Base-by-base conservation (phyloP, 2,329 filamentous ascomycete species). In the Neodidymelliopsis sp. region DNA sequence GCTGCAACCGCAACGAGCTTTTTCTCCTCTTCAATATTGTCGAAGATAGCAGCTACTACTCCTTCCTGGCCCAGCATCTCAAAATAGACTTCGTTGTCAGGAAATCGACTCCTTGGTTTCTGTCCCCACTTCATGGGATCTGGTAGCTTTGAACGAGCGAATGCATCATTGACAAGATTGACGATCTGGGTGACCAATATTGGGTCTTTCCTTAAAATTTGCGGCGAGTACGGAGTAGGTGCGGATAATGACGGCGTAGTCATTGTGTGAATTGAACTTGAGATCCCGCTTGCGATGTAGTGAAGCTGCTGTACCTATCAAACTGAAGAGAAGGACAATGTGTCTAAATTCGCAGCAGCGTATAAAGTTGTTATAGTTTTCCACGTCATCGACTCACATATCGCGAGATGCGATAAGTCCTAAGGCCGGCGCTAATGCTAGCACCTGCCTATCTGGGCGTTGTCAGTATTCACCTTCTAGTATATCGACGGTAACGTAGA, bases 1-100 rank as follows among this genome's bases (percentile, higher is more conserved):
- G 52, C 57, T 9, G 63, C 58, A 20, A 57, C 63, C 5, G 62
- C 65, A 15, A 68, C 42, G 0, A 63, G 35, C n/a, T 57, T 65
- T 2, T 40, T 50, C 2, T 24, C 28, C 15, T 3, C 34, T 15
- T 12, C 19, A 7, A 23, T 15, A 2, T 33, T 25, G 16, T 65
- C 65, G 3, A 62, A 59, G 1, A 68, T 43, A 4, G 63, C 16
- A 4, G 53, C 60, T 1, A 59, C 45, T 5, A 54, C 28, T 18
- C 61, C 55, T 2, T 56, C 37, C 1, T 20, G 15, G 1, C 39
- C 59, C 1, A 65, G 40, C 55, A 61, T 55, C 5, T 37, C 40
- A 4, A 59, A 49, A 3, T 63, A 54, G 11, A 35, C 28, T 8
- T 62, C 53, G 19, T 46, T 24, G 2, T 38, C 43, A 1, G 44